A percentile compares a stretch with the other conserved stretches of the same genome.
Evolutionary conservation across 768 basidiomycete genomes (phyloP).

Genomic region (Megacollybia marginata): DNA sequence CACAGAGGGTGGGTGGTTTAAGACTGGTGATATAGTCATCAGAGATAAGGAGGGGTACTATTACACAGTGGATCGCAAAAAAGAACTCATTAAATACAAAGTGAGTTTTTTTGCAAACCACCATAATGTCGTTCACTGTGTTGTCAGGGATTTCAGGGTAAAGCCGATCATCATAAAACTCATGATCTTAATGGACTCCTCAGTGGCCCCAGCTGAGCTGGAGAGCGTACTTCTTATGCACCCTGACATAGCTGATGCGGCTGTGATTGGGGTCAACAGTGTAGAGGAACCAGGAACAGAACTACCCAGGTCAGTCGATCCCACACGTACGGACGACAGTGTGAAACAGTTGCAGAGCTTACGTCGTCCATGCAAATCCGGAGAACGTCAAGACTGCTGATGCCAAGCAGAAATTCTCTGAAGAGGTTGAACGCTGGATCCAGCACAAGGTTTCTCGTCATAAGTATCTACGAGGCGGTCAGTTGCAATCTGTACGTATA

Average conservation of each 20-base stretch:
- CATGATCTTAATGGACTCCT: neutral
- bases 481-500: slow-evolving; percentile 6
- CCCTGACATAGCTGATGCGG: slow-evolving; percentile 69
- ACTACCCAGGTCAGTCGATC: slow-evolving; percentile 40
- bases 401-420: slow-evolving; percentile 36
- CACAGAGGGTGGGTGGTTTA: slow-evolving; percentile 75
- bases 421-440: slow-evolving; percentile 60
- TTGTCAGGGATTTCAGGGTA: too few relatives aligned
- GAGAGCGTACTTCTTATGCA: slow-evolving; percentile 72
- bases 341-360: slow-evolving; percentile 27
- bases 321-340: neutral
- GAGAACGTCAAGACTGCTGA: slow-evolving; percentile 23
- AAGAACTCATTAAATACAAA: slow-evolving; percentile 76
- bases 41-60: slow-evolving; percentile 66
- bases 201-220: slow-evolving; percentile 79
- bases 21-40: slow-evolving; percentile 77
- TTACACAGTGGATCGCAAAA: slow-evolving; percentile 66
- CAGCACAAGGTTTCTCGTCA: slow-evolving; percentile 62
- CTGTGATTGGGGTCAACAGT: slow-evolving; percentile 71
- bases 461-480: slow-evolving; percentile 72
- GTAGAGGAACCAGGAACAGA: slow-evolving; percentile 64
- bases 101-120: slow-evolving; percentile 13
- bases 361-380: slow-evolving; percentile 48
- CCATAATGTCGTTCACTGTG: neutral
- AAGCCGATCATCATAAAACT: too few relatives aligned